Evolutionary conservation across 169 alveolate genomes (phyloP), one percentile per base, ranked within the genome.

Genomic region (Babesia ovata): DNA sequence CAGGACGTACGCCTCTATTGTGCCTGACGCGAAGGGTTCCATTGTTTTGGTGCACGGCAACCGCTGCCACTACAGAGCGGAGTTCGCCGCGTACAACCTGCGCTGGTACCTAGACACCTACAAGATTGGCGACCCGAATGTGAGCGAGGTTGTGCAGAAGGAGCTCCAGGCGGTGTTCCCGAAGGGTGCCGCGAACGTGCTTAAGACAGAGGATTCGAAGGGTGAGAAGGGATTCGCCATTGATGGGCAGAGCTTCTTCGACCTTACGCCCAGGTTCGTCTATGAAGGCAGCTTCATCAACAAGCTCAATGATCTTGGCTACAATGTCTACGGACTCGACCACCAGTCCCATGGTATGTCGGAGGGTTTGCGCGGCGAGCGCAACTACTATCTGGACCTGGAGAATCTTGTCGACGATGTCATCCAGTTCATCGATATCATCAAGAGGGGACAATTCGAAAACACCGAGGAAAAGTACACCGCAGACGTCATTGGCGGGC

Each of bases 341-440:
- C 86, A 59, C 39, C 93, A 88, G 70, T 79, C 90, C 2, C 90
- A 85, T 59, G 93, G 93, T 0, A 54, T 75, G 61, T 88, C 93
- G n/a, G 91, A 85, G 24, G 90, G 90, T 0, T 52, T 78, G 62
- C 45, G 50, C 36, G 86, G 65, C 52, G 49, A 59, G 70, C 66
- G 85, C 46, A 69, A 79, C 21, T 67, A 66, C 75, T 63, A 71
- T 56, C 60, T 22, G 21, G 48, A 63, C 21, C 71, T 84, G 39
- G 93, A 88, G 22, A 91, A 88, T 62, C 0, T 88, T 14, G 87
- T 77, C 2, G 79, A 88, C 56, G 93, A 88, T 70, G 61, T 84
- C 16, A 54, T 88, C 17, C 93, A 88, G 78, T 88, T 74, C 74
- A 75, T 88, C 24, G 76, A 76, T 45, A 79, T 87, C 24, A 83